phyloP scores from a whole-genome alignment of 2,329 filamentous ascomycete genomes.

The Penicillium sp. region DNA sequence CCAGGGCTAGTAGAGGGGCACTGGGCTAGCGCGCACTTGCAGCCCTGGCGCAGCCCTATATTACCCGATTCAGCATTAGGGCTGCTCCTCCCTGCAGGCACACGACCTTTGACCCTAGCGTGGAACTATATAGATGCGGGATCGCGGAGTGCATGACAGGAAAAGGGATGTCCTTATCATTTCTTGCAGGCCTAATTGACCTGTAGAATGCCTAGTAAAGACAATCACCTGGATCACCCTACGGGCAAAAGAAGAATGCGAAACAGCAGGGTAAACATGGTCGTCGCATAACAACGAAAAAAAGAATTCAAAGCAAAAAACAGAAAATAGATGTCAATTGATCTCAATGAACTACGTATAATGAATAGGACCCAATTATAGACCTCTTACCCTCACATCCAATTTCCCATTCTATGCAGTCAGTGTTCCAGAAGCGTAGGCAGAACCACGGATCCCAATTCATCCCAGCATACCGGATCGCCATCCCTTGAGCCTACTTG shows the following conservation, averaged over 20 bases:
- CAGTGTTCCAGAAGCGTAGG: slow-evolving; percentile 7
- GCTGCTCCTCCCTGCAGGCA: slow-evolving; percentile 17
- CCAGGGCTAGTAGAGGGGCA: background rate
- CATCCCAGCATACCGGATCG: slow-evolving; percentile 11
- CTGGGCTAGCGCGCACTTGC: background rate
- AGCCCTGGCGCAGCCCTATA: slow-evolving; percentile 18
- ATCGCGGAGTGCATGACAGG: background rate
- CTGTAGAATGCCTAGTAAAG: background rate
- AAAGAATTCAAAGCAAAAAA: background rate
- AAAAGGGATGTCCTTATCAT: background rate
- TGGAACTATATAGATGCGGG: slow-evolving; percentile 11
- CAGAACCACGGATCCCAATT: slow-evolving; percentile 15
- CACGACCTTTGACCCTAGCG: slow-evolving; percentile 9
- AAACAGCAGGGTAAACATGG: background rate
- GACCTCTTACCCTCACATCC: background rate
- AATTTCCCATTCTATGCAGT: background rate
- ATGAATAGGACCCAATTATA: background rate
- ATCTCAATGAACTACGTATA: background rate
- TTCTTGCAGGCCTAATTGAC: slow-evolving; percentile 2
- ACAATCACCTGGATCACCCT: background rate
- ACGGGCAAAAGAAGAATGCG: slow-evolving; percentile 4
- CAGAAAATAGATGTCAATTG: background rate
- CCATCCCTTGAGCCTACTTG: slow-evolving; percentile 16
- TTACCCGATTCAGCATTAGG: slow-evolving; percentile 23
- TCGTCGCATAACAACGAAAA: background rate